Base-by-base conservation (phyloP, 805 yeast genomes). In the Teunomyces barrocoloradensis region DNA sequence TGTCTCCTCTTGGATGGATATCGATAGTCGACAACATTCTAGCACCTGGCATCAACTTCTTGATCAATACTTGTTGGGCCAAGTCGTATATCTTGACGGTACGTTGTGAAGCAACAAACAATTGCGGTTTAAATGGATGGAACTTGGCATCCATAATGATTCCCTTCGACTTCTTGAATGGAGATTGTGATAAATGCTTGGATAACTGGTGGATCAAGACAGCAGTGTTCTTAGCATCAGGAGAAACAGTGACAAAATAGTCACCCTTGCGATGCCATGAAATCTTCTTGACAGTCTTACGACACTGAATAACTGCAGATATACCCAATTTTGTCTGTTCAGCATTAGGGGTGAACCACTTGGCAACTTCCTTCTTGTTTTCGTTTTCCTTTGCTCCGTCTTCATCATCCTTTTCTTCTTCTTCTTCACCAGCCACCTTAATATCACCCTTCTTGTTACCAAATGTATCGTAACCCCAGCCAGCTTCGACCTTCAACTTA, bases 251-350 rank as follows among this genome's bases (percentile, higher is more conserved):
- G 53, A 92, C 96, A 58, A 94, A 88, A 65, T 94, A 94, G 72
- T 94, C 99, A 59, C 99, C 99, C 62, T 87, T 87, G 66, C 97
- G 79, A 68, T 94, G 99, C 99, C 99, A 94, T 55, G 96, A 80
- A 18, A 94, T 56, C 61, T 83, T 85, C 68, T 89, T 90, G 52
- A 92, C 81, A 0, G 87, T 78, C 59, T 77, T 78, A 52, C 82
- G 79, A 48, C 79, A 73, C 45, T 86, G 80, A 42, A 94, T 78
- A 15, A 87, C 81, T 2, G 88, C 84, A 13, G 86, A 79, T 33
- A 90, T 82, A 46, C 96, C 96, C 44, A 79, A 72, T 30, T 64
- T 65, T 30, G 77, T 73, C 56, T 83, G 84, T 51, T 79, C 80
- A 42, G 79, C 66, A 47, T 73, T 73, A 38, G 98, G 96, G 53